Evolutionary conservation across 257 asterid species (phyloP), one percentile per base, ranked within the genome.

Genomic region (Paulownia fortunei): DNA sequence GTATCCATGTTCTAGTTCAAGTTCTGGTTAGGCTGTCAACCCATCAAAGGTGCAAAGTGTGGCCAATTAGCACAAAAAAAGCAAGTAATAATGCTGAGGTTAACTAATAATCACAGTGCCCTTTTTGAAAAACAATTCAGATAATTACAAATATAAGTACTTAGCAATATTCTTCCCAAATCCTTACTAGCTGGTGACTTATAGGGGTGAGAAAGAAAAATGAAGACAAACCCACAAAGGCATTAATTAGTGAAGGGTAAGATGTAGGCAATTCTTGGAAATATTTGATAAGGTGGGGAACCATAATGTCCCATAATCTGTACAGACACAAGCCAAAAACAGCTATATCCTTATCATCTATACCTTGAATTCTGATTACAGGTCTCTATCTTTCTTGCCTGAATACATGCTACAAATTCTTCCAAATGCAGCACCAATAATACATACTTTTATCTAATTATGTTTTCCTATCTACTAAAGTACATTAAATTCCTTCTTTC

Each of bases 241-340:
- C 88, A 82, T 87, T 88, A 81, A 87, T 37, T 81, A 34, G 83
- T 81, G 89, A 70, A 73, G 87, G 83, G 88, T 42, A 66, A 80
- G 76, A 76, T 66, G 84, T 77, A 76, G 92, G 82, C 91, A 86
- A 84, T 78, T 80, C 81, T 76, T 72, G 86, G 78, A 76, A 63
- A 74, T 46, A 78, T 55, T 75, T 81, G 73, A 84, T 68, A 81
- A 62, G 76, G 80, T 73, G 69, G 89, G 86, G 84, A 85, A 84
- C 82, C 81, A 80, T 59, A 65, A 60, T 85, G 86, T 79, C 87
- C 82, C 87, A 64, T 74, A 44, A 78, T 49, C 62, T 81, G 71
- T 69, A 56, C 47, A 81, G 27, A 58, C 73, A 65, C 67, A 58
- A 39, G 68, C 82, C 79, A 66, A 74, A 80, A 63, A 77, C 85